Evolutionary conservation across 2,329 filamentous ascomycete species (phyloP), one percentile per base, ranked within the genome.

Genomic region (Phaeosphaeriaceae sp.): DNA sequence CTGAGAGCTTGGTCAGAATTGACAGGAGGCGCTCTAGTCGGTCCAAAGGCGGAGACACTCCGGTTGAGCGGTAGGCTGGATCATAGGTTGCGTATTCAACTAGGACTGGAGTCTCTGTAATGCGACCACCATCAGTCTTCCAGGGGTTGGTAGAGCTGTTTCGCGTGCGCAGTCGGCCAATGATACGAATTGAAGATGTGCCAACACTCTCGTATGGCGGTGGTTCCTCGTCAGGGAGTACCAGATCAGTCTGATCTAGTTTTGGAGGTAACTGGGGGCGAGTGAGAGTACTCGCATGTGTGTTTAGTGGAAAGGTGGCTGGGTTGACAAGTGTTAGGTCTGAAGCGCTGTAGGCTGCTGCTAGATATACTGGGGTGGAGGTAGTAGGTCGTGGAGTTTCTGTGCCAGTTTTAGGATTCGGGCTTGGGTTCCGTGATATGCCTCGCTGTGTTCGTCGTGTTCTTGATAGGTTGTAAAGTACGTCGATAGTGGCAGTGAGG

Each of bases 401-500:
- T 18, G 51, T 42, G 18, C 50, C 48, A 26, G 55, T 30, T 49
- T 71, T 70, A 34, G 49, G 26, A 20, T 54, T 51, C 18, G 63
- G 54, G 20, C 54, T 58, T 15, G 45, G 45, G 42, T 47, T 23
- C 50, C 57, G 38, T 54, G 64, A 38, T 32, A 42, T 47, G 30
- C 44, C 52, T 42, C 60, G 56, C 16, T 60, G 67, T n/a, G 78
- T 75, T 52, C 80, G 76, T 16, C 88, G 79, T 12, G 87, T 87
- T 41, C 86, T 78, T 0, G 88, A 91, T 12, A 92, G 77, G 64
- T 92, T 88, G 68, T 89, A 92, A 1, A 93, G 79, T 0, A 87
- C 90, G 71, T 92, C 89, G 68, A 92, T 90, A 2, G 87, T 90
- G 5, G 84, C 83, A 13, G 88, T 92, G 56, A 92, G 77, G 63